Evolutionary conservation across 768 basidiomycete species (phyloP), one percentile per base, ranked within the genome.

Genomic region (Cystobasidium ongulense): DNA sequence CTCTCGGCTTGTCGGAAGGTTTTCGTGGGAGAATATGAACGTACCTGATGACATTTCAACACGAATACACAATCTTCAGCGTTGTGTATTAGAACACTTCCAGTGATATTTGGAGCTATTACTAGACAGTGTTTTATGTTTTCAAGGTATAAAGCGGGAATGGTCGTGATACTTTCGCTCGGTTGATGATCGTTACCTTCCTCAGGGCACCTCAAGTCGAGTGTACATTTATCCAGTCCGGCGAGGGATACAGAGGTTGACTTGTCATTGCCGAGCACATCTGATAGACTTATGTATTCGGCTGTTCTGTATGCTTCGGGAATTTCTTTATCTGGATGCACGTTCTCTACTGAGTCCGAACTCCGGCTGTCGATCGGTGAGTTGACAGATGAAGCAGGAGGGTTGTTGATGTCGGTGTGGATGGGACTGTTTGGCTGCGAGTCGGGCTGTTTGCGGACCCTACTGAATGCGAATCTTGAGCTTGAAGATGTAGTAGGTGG

Each of bases 21-120:
- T 63, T 33, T 8, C 31, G 61, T 33, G 31, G 61, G 31, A 38
- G 17, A 25, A 8, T 27, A 4, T 8, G 29, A 29, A 3, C 54
- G 11, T 29, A 71, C 68, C 68, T 71, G 68, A 59, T 71, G 68
- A 61, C 68, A 71, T 35, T 7, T 18, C 25, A 71, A 10, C 1
- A 36, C 18, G 31, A 71, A n/a, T 11, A 71, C n/a, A 36, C 53
- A 71, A 27, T 54, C 53, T 11, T 71, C n/a, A 23, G 53, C 68
- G 59, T 43, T 21, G 36, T 59, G 68, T 36, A 71, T 61, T 10
- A 71, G 43, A 3, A 71, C 52, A 29, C 68, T 71, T 21, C 53
- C 68, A 33, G 29, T 15, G 1, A 71, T 25, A 38, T 43, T 29
- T 1, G 68, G 41, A n/a, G 68, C 68, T 27, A 71, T 38, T 11